Percentiles rank a stretch among this genome's conserved stretches.
phyloP scores from a whole-genome alignment of 129 eudicot genomes.

The carrot (Daucus carota) region DNA sequence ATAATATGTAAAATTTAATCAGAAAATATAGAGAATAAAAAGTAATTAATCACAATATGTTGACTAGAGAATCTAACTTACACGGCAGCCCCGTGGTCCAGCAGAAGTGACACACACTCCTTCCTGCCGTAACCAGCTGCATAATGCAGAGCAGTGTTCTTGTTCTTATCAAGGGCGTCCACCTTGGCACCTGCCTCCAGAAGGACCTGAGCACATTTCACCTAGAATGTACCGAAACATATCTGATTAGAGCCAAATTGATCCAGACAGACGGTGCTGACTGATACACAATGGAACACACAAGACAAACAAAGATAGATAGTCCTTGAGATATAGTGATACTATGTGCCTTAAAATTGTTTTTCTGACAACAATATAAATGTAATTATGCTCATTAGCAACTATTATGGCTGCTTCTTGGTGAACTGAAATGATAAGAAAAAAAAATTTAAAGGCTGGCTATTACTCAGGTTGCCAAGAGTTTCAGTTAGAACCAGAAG shows the following conservation, averaged over 20 bases:
- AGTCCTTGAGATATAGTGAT: not conserved
- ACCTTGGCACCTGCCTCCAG: conserved; percentile 91
- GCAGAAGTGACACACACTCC: conserved; percentile 81
- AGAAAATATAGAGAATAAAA: not conserved
- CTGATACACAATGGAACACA: not conserved
- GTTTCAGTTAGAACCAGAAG: not conserved
- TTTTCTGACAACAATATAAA: not conserved
- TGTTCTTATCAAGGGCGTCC: conserved; percentile 89
- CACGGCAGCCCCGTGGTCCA: conserved; percentile 94
- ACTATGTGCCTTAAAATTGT: not conserved
- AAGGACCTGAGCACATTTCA: conserved; percentile 75
- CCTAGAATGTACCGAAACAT: conserved; percentile 32
- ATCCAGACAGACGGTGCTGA: not conserved
- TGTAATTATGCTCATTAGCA: not conserved
- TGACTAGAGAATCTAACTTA: conserved; percentile 27
- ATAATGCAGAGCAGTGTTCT: conserved; percentile 94
- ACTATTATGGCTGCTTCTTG: not conserved
- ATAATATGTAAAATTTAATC: not conserved
- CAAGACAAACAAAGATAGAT: not conserved
- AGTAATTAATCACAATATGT: not conserved
- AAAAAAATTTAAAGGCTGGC: too few relatives aligned
- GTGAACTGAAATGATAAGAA: not conserved
- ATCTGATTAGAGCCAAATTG: not conserved
- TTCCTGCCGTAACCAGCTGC: conserved; percentile 97
- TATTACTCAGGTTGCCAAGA: not conserved